Evolutionary conservation across 768 basidiomycete species (phyloP).

Genomic region (Psilocybe azurescens): DNA sequence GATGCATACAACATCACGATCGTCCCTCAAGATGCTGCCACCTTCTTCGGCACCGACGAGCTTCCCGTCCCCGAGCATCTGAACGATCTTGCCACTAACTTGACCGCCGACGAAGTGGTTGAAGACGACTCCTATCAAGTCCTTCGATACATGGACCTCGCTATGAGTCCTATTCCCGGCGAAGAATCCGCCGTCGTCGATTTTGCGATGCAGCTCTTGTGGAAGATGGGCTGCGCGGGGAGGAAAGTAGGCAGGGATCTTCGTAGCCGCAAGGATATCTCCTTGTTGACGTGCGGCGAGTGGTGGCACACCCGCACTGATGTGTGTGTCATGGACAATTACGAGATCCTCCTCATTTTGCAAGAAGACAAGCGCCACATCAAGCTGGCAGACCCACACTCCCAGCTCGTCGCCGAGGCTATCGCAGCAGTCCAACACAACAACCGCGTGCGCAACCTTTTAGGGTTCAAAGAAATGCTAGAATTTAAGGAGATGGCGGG

Average conservation of each 20-base stretch:
- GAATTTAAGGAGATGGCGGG: conserved; percentile 27
- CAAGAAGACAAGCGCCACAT: conserved; percentile 25
- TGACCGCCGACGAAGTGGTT: conserved; percentile 5
- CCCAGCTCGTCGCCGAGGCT: conserved; percentile 24
- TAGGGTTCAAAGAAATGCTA: conserved; percentile 21
- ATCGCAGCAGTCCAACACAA: conserved; percentile 30
- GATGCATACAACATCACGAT: conserved; percentile 28
- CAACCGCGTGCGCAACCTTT: conserved; percentile 23
- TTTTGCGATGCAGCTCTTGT: conserved; percentile 35
- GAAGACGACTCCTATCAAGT: conserved; percentile 19
- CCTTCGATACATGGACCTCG: conserved; percentile 25
- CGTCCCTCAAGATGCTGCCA: conserved; percentile 22
- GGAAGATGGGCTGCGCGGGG: conserved; percentile 25
- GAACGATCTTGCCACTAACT: conserved; percentile 8
- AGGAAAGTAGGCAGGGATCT: conserved; percentile 5
- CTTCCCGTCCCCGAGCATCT: conserved; percentile 25
- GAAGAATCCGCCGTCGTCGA: conserved; percentile 40
- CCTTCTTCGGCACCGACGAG: conserved; percentile 27
- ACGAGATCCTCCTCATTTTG: conserved; percentile 21
- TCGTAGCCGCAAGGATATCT: conserved; percentile 30
- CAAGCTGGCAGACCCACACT: conserved; percentile 11
- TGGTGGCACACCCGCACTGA: conserved; percentile 29
- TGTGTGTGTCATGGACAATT: conserved; percentile 33
- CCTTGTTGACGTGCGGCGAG: conserved; percentile 34
- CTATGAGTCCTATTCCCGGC: conserved; percentile 17